Percentiles rank a stretch among this genome's conserved stretches.
These are phyloP conservation scores for Iberis amara DNA, from an alignment of 441 rosid species.

Conservation along the genomic window DNA sequence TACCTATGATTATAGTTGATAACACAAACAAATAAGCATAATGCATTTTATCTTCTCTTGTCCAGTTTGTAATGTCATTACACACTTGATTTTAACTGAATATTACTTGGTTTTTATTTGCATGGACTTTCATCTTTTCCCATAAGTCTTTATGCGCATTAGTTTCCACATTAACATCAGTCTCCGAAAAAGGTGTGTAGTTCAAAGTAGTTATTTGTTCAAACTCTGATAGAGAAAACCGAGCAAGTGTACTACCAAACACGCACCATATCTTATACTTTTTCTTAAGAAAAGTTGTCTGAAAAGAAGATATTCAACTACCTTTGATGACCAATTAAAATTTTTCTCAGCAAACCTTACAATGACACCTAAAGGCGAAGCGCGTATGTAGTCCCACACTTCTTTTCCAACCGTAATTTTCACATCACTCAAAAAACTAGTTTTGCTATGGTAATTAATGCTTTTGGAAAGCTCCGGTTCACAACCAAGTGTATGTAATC, in stretches of 20 bases:
- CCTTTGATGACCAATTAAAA: background rate
- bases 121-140: background rate
- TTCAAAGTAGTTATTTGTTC: background rate
- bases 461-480: background rate
- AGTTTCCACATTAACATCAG: background rate
- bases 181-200: background rate
- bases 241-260: constrained; percentile 3
- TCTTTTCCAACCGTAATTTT: background rate
- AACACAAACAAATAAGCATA: constrained; percentile 2
- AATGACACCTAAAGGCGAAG: background rate
- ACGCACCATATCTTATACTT: background rate
- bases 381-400: background rate
- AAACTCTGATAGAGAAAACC: constrained; percentile 6
- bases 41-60: background rate
- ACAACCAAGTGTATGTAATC: background rate
- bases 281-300: constrained; percentile 1
- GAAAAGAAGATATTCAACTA: constrained; percentile 1
- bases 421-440: background rate
- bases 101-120: background rate
- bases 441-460: constrained; percentile 7
- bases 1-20: constrained; percentile 2
- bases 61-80: background rate
- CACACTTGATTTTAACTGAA: background rate
- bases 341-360: background rate
- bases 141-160: background rate